phyloP scores from a whole-genome alignment of 441 rosid genomes.

The Manihot esculenta region DNA sequence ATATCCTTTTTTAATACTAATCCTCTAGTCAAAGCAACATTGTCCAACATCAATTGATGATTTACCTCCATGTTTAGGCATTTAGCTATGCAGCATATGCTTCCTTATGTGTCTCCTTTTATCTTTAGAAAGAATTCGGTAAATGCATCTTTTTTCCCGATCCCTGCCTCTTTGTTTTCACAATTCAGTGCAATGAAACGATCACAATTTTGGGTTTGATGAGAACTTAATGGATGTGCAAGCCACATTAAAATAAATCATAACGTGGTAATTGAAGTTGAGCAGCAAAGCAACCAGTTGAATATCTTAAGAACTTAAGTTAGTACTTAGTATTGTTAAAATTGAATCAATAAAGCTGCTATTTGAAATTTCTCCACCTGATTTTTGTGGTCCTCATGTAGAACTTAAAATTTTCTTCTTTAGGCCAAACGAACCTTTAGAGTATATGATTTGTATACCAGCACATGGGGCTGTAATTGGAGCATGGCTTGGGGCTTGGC shows the following conservation, averaged over 20 bases:
- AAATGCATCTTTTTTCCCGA: not conserved
- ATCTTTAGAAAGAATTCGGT: not conserved
- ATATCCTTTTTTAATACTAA: not conserved
- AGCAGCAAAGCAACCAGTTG: conserved; percentile 1
- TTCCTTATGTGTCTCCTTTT: not conserved
- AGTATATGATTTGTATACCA: conserved; percentile 64
- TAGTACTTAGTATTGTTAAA: not conserved
- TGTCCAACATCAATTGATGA: not conserved
- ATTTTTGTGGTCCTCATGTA: conserved; percentile 13
- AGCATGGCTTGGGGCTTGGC: conserved; percentile 98
- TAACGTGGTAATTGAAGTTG: not conserved
- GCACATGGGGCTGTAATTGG: conserved; percentile 80
- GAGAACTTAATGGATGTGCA: not conserved
- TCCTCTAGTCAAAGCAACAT: not conserved
- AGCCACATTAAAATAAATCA: not conserved
- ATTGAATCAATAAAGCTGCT: not conserved
- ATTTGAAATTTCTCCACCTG: not conserved
- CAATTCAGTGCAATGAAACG: not conserved
- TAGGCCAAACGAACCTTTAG: conserved; percentile 48
- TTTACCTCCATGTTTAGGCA: conserved; percentile 4
- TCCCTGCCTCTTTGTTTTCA: not conserved
- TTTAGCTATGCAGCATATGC: not conserved
- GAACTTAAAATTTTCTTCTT: conserved; percentile 21
- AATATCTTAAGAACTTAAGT: not conserved
- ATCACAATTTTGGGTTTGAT: not conserved